phyloP scores from a whole-genome alignment of 257 asterid genomes.

The Plantago major region DNA sequence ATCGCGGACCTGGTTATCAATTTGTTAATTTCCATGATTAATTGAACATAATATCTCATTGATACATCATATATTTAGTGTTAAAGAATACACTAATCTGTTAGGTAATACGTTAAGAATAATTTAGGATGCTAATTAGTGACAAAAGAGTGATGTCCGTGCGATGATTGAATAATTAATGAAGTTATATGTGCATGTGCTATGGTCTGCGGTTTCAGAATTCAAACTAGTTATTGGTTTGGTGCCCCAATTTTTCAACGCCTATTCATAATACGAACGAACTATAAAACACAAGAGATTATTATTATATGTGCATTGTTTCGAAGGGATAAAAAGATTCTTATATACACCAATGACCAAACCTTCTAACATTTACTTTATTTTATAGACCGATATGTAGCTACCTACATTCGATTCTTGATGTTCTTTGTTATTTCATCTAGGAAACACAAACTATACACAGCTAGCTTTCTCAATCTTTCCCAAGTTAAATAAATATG shows the following conservation, averaged over 20 bases:
- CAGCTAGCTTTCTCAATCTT: no score
- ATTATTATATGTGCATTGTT: no score
- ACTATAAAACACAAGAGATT: no score
- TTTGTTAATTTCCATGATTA: no score
- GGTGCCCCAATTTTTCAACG: slow-evolving; percentile 27
- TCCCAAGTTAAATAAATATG: no score
- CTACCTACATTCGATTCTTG: slow-evolving; percentile 3
- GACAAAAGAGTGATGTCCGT: slow-evolving; percentile 1
- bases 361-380: neutral
- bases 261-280: neutral
- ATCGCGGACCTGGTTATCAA: no score
- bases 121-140: neutral
- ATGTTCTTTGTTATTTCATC: neutral
- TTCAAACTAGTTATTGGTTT: slow-evolving; percentile 16
- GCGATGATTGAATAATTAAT: slow-evolving; percentile 9
- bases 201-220: slow-evolving; percentile 8
- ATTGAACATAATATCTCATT: no score
- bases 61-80: no score
- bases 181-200: slow-evolving; percentile 37
- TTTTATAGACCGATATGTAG: neutral
- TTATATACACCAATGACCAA: slow-evolving; percentile 1
- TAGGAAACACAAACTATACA: neutral
- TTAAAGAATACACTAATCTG: no score
- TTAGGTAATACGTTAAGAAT: no score
- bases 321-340: neutral